Evolutionary conservation across 2,329 filamentous ascomycete genomes (phyloP).

Genomic region (Stachybotrys elegans): DNA sequence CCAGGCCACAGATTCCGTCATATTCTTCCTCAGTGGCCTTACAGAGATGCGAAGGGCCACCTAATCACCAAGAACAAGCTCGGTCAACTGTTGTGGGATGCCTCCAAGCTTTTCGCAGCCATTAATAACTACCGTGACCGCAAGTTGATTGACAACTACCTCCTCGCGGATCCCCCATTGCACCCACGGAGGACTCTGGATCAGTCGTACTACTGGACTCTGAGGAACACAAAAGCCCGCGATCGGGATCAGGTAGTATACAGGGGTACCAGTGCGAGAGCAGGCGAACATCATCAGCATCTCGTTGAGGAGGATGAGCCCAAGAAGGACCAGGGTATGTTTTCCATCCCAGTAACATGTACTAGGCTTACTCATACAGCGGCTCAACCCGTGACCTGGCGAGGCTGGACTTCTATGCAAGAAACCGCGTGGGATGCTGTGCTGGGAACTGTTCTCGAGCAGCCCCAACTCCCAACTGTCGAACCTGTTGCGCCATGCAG

Average conservation of each 20-base stretch:
- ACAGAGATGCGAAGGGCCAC: neutral
- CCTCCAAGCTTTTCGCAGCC: constrained; percentile 1
- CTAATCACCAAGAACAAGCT: constrained; percentile 1
- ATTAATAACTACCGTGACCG: constrained; percentile 5
- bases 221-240: constrained; percentile 2
- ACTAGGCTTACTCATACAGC: no score
- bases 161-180: neutral
- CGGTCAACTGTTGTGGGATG: constrained; percentile 1
- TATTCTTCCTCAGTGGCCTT: constrained; percentile 1
- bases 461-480: neutral
- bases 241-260: constrained; percentile 5
- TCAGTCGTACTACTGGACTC: constrained; percentile 3
- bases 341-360: no score
- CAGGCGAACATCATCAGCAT: neutral
- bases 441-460: neutral
- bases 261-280: constrained; percentile 1
- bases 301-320: neutral
- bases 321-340: neutral
- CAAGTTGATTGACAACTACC: constrained; percentile 4
- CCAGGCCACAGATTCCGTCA: neutral
- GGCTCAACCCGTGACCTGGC: neutral
- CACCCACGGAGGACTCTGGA: constrained; percentile 3
- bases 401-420: neutral
- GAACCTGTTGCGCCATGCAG: neutral
- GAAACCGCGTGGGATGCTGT: neutral